Base-by-base conservation (phyloP, 2,329 filamentous ascomycete species). In the Xylariaceae sp. region DNA sequence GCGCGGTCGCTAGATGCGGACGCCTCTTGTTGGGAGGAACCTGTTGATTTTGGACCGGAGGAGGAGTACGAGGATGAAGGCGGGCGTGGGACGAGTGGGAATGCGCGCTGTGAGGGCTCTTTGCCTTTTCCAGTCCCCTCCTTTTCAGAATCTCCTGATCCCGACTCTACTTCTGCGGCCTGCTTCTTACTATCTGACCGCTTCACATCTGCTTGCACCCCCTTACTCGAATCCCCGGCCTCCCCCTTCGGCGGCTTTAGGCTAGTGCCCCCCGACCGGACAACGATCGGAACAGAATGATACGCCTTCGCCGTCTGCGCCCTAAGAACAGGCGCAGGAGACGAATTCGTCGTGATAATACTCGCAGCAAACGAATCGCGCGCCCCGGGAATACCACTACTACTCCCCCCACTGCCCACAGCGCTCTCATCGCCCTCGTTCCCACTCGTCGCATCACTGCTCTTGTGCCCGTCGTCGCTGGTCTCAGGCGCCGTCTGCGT, bases 231-330 rank as follows among this genome's bases (percentile, higher is more conserved):
- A 11, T 59, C 59, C 42, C 58, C 50, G 8, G 45, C n/a, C 9
- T 6, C 59, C 60, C n/a, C 18, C 30, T 45, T 47, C 3, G 65
- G 65, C 7, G 68, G 66, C 1, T 66, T 62, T 13, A 49, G 11
- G 2, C 59, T 59, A 13, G n/a, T 7, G 2, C 55, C 58, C 1
- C 53, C 15, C 1, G 67, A 62, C 3, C 66, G 66, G 2, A 70
- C 64, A 7, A 71, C 61, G 10, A 73, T 70, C 2, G 71, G 70
- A 1, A 68, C 65, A 2, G 65, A 65, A 8, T 67, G 67, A 50
- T 70, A 68, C 4, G 68, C 70, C 35, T 64, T 69, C 6, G 72
- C 71, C 1, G 71, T 70, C 57, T 69, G 66, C n/a, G 73, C 73
- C 57, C 71, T 71, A 4, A 70, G 62, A 1, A 72, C 50, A 1